Evolutionary conservation across 805 yeast species (phyloP).

Genomic region (Gaillardinia entomophila): DNA sequence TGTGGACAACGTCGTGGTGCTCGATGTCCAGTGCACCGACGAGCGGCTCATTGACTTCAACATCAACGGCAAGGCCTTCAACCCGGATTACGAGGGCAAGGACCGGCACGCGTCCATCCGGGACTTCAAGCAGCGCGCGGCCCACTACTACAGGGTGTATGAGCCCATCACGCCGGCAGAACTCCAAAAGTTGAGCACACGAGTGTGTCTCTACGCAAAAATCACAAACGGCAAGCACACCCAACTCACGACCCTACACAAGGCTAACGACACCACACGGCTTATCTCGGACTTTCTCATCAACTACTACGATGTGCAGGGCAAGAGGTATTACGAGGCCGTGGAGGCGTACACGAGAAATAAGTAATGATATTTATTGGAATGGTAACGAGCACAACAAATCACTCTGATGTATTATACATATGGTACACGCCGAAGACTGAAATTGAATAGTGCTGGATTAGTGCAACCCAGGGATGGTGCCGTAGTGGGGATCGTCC

Average conservation of each 20-base stretch:
- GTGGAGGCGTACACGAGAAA: slow-evolving; percentile 12
- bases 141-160: slow-evolving; percentile 32
- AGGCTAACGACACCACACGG: not conserved
- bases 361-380: not conserved
- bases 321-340: slow-evolving; percentile 18
- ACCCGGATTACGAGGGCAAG: slow-evolving; percentile 52
- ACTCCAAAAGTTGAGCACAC: slow-evolving; percentile 10
- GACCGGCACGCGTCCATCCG: slow-evolving; percentile 47
- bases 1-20: slow-evolving; percentile 38
- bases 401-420: too few species aligned
- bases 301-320: slow-evolving; percentile 15
- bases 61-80: slow-evolving; percentile 58
- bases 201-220: slow-evolving; percentile 16
- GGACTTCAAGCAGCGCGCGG: slow-evolving; percentile 56
- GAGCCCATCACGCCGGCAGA: slow-evolving; percentile 20
- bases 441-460: too few species aligned
- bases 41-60: slow-evolving; percentile 48
- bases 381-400: too few species aligned
- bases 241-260: not conserved
- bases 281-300: slow-evolving; percentile 7
- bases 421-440: too few species aligned
- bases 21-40: slow-evolving; percentile 59
- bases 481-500: too few species aligned
- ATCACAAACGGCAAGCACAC: slow-evolving; percentile 13
- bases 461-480: too few species aligned